Conservation (phyloP, 345 rosid genomes). For the Capsella bursapastoris region DNA sequence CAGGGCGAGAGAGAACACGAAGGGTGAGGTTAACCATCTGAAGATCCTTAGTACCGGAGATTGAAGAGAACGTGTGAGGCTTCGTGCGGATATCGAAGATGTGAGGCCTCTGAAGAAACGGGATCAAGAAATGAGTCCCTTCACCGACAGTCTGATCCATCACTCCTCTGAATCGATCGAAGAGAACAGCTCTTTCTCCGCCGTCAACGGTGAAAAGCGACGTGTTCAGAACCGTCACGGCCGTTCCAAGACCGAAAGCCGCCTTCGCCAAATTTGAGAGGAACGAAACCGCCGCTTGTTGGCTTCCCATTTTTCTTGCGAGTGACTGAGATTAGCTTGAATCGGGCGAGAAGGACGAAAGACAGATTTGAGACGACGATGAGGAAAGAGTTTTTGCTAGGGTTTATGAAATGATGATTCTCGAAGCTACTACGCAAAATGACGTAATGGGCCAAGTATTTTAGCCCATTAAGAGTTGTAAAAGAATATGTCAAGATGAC, state of each 20-base stretch:
- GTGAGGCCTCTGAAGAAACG: conserved; percentile 87
- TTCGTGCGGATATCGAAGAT: conserved; percentile 86
- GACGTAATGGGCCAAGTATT: conserved; percentile 5
- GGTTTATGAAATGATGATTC: conserved; percentile 39
- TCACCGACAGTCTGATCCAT: conserved; percentile 79
- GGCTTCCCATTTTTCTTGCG: conserved; percentile 62
- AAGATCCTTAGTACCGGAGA: conserved; percentile 97
- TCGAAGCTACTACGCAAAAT: background rate
- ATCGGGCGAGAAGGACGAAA: conserved; percentile 7
- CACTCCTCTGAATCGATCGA: conserved; percentile 92
- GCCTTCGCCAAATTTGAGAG: conserved; percentile 71
- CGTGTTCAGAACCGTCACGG: conserved; percentile 61
- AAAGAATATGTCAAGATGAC: too few relatives aligned
- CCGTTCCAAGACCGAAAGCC: conserved; percentile 84
- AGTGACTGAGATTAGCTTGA: background rate
- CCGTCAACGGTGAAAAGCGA: conserved; percentile 99
- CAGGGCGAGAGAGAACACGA: conserved; percentile 93
- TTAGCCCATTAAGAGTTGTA: background rate
- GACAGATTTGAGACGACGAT: conserved; percentile 5
- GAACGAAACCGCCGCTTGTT: conserved; percentile 75
- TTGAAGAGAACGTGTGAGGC: conserved; percentile 94
- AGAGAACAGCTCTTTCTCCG: conserved; percentile 91
- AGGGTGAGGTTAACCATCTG: conserved; percentile 99
- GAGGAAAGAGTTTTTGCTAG: conserved; percentile 43
- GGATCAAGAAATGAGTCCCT: conserved; percentile 93